Conservation (phyloP, 768 basidiomycete genomes). For the Leccinum incarnatum region DNA sequence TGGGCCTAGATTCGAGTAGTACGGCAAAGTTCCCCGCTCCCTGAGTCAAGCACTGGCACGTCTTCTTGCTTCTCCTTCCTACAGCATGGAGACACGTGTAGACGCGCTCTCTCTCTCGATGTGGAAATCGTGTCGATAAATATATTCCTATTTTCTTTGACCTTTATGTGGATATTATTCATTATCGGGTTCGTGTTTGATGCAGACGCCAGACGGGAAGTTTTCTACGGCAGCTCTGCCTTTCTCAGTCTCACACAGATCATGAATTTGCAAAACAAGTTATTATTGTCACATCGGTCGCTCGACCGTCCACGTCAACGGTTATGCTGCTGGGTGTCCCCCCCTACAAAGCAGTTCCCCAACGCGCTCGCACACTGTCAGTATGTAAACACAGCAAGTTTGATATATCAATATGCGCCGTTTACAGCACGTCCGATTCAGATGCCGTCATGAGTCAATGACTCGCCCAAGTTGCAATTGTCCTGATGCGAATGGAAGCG, state of each 20-base stretch:
- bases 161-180: conserved; percentile 1
- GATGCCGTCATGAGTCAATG: not conserved
- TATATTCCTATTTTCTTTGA: not conserved
- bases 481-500: conserved; percentile 20
- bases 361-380: not conserved
- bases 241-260: conserved; percentile 3
- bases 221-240: not conserved
- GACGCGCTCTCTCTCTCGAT: not conserved
- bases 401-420: not conserved
- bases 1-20: conserved; percentile 36
- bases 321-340: not conserved
- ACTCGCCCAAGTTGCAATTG: not conserved
- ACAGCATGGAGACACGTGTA: conserved; percentile 2
- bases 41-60: not conserved
- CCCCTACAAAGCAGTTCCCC: conserved; percentile 11
- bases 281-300: not conserved
- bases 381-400: not conserved
- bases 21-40: not conserved
- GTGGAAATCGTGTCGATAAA: not conserved
- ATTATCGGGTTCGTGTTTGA: conserved; percentile 4
- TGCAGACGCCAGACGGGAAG: not conserved
- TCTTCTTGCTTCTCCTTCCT: not conserved
- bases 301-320: not conserved
- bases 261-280: conserved; percentile 15
- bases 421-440: not conserved